Evolutionary conservation across 371 early-diverging fungal genomes (phyloP).

Genomic region (Apophysomyces trapeziformis): DNA sequence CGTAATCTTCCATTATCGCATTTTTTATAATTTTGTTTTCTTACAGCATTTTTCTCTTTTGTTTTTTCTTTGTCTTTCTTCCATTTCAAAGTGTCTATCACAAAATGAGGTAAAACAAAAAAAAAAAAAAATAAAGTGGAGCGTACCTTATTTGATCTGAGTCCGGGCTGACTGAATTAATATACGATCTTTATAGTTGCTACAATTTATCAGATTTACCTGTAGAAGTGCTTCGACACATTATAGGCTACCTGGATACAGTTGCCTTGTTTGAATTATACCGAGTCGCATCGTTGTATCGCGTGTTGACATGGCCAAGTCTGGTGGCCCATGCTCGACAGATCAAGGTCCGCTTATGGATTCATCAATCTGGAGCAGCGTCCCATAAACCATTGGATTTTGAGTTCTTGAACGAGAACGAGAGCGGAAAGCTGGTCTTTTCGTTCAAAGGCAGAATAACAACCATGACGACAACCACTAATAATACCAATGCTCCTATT

Average conservation of each 20-base stretch:
- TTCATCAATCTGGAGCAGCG: slow-evolving; percentile 16
- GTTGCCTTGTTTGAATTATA: slow-evolving; percentile 19
- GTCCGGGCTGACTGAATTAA: not conserved
- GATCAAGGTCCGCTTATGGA: slow-evolving; percentile 28
- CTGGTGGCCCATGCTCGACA: slow-evolving; percentile 21
- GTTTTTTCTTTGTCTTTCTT: not conserved
- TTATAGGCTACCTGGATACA: slow-evolving; percentile 18
- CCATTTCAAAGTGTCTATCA: too few relatives aligned
- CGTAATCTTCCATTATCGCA: not conserved
- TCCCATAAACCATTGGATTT: slow-evolving; percentile 27
- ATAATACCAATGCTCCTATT: too few relatives aligned
- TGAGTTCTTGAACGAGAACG: slow-evolving; percentile 13
- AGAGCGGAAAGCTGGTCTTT: slow-evolving; percentile 21
- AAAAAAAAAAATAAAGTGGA: too few relatives aligned
- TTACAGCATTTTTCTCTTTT: not conserved
- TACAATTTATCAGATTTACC: slow-evolving; percentile 7
- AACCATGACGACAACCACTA: too few relatives aligned
- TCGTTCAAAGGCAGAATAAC: not conserved
- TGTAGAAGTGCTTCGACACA: slow-evolving; percentile 19
- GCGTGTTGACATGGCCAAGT: slow-evolving; percentile 24
- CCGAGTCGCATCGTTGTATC: slow-evolving; percentile 20
- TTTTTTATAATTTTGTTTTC: not conserved
- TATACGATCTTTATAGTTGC: not conserved
- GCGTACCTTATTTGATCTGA: too few relatives aligned
- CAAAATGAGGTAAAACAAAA: too few relatives aligned